Base-by-base conservation (phyloP, 2,329 filamentous ascomycete genomes). In the Fusarium sp. region DNA sequence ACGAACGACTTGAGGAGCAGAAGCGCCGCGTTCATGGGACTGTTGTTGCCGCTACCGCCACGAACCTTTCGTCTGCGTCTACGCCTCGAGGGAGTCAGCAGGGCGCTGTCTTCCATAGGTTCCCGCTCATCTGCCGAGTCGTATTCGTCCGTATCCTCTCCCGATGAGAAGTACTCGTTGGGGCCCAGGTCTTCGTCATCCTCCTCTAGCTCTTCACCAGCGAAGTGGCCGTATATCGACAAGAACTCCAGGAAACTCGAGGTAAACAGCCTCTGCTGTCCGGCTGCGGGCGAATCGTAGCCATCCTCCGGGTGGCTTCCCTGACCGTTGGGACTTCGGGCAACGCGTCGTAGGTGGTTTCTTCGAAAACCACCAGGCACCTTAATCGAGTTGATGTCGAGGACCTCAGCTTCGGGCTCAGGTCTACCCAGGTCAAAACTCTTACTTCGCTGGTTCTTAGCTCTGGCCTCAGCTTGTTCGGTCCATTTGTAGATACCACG, bases 1-100 rank as follows among this genome's bases (percentile, higher is more conserved):
- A 99, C 96, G 80, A 99, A 99, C 0, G 96, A 98, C 86, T 99
- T 99, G 75, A 99, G 90, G 47, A 99, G 87, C 63, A 99, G 88
- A 76, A 98, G 83, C 13, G 93, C 92, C 11, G 96, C 96, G 71
- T 93, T 94, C 73, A 91, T 92, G 5, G 93, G 91, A 59, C 90
- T 93, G 77, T 94, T 95, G 63, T 92, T 95, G 42, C 95, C 94
- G 70, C 89, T 91, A 27, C 91, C 90, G 62, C 91, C 89, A 47
- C 94, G 92, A 61, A 90, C 87, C 85, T 94, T 96, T 80, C 94
- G 92, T 84, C 91, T 92, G 79, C 94, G 90, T 83, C 90, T 93
- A 69, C 92, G 90, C 77, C 90, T 88, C 18, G 92, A 92, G n/a
- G 92, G 90, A 3, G 93, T 93, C 70, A 99, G 87, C 9, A 99